Conservation (phyloP, 129 eudicot species). For the Arctium lappa region DNA sequence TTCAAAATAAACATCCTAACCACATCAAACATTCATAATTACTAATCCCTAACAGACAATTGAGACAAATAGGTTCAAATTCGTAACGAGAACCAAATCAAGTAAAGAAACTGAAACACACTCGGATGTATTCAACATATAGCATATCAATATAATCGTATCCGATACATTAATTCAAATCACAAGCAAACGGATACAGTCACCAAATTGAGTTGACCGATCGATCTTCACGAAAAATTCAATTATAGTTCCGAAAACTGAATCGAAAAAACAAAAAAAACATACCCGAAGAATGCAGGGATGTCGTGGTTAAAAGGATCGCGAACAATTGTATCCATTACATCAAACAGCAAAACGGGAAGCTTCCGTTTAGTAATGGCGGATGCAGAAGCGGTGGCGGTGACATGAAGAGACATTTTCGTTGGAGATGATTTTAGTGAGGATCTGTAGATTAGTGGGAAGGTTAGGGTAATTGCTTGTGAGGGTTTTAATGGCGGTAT, state of each 20-base stretch:
- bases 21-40: neutral
- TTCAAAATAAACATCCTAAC: neutral
- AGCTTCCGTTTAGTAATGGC: constrained; percentile 37
- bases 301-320: constrained; percentile 83
- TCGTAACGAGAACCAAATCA: neutral
- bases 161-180: neutral
- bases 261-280: neutral
- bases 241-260: neutral
- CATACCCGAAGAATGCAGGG: constrained; percentile 83
- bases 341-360: constrained; percentile 75
- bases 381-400: neutral
- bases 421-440: constrained; percentile 21
- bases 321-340: constrained; percentile 89
- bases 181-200: neutral
- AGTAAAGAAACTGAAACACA: neutral
- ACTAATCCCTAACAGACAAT: neutral
- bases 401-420: constrained; percentile 15
- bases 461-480: constrained; percentile 7
- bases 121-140: neutral
- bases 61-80: neutral
- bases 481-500: constrained; percentile 33
- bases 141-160: neutral
- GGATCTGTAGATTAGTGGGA: constrained; percentile 20
- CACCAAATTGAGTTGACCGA: neutral
- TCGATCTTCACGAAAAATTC: neutral